A percentile compares a stretch with the other conserved stretches of the same genome.
Evolutionary conservation across 495 filamentous ascomycete genomes (phyloP).

Genomic region (Niebla homalea): DNA sequence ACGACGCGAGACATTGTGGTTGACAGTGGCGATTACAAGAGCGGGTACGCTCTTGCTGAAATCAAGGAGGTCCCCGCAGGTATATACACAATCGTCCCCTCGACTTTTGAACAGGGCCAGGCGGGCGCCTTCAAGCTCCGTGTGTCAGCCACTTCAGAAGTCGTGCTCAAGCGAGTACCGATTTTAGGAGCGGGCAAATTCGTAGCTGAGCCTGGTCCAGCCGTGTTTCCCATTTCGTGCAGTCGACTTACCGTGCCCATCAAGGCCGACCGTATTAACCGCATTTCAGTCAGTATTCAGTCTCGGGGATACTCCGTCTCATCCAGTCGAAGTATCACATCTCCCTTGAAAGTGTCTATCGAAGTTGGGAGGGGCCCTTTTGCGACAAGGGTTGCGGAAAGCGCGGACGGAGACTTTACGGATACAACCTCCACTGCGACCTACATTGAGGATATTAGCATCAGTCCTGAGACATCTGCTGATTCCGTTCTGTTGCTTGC

Average conservation of each 20-base stretch:
- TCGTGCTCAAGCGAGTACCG: slow-evolving; percentile 40
- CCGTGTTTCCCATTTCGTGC: slow-evolving; percentile 36
- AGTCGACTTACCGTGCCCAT: slow-evolving; percentile 41
- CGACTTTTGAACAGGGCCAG: slow-evolving; percentile 73
- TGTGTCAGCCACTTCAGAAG: slow-evolving; percentile 46
- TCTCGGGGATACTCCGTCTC: slow-evolving; percentile 15
- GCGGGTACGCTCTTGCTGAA: slow-evolving; percentile 59
- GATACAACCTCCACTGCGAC: slow-evolving; percentile 51
- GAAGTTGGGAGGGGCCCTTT: slow-evolving; percentile 59
- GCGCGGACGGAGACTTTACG: slow-evolving; percentile 49
- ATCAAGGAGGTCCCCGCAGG: slow-evolving; percentile 44
- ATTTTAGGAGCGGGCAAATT: slow-evolving; percentile 58
- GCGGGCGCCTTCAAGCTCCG: slow-evolving; percentile 61
- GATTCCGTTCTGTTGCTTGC: slow-evolving; percentile 59
- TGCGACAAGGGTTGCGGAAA: slow-evolving; percentile 43
- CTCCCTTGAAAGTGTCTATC: slow-evolving; percentile 49
- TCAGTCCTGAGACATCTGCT: slow-evolving; percentile 40
- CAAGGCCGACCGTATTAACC: slow-evolving; percentile 39
- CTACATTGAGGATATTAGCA: slow-evolving; percentile 55
- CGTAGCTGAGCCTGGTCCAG: slow-evolving; percentile 34
- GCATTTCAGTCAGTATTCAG: slow-evolving; percentile 39
- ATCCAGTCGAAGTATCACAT: slow-evolving; percentile 28
- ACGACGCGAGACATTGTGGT: slow-evolving; percentile 63
- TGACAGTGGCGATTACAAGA: slow-evolving; percentile 72
- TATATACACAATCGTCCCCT: slow-evolving; percentile 73